Conservation (phyloP, 2,329 filamentous ascomycete species). For the Hymenoscyphus linearis region DNA sequence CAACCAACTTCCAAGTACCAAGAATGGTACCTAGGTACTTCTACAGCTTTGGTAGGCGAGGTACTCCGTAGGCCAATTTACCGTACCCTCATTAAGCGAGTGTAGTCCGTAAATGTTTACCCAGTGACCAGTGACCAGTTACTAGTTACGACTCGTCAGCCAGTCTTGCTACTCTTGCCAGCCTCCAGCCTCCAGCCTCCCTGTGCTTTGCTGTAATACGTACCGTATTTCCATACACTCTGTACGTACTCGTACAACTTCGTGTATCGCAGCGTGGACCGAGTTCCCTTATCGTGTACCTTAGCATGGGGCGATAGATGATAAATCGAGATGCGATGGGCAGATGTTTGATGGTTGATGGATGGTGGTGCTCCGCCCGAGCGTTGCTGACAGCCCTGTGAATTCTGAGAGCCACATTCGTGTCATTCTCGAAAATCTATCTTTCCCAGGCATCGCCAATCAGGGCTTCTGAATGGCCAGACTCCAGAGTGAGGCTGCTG, state of each 20-base stretch:
- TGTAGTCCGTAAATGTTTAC: too few relatives aligned
- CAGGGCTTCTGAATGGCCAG: neutral
- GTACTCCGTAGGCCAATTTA: neutral
- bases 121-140: too few relatives aligned
- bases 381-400: conserved; percentile 16
- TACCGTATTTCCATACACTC: neutral
- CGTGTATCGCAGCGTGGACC: neutral
- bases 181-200: too few relatives aligned
- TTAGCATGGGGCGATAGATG: neutral
- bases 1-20: too few relatives aligned
- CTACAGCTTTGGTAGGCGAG: too few relatives aligned
- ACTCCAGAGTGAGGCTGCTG: conserved; percentile 22
- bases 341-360: neutral
- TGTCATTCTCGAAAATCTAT: conserved; percentile 22
- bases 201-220: neutral
- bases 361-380: conserved; percentile 21
- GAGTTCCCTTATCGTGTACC: conserved; percentile 1
- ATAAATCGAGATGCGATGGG: neutral
- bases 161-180: too few relatives aligned
- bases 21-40: too few relatives aligned
- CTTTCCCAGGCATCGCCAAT: conserved; percentile 17
- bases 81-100: too few relatives aligned
- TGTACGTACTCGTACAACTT: neutral
- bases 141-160: too few relatives aligned
- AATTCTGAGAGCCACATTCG: conserved; percentile 12